Evolutionary conservation across 257 asterid species (phyloP), one percentile per base, ranked within the genome.

Genomic region (Ophiorrhiza pumila): DNA sequence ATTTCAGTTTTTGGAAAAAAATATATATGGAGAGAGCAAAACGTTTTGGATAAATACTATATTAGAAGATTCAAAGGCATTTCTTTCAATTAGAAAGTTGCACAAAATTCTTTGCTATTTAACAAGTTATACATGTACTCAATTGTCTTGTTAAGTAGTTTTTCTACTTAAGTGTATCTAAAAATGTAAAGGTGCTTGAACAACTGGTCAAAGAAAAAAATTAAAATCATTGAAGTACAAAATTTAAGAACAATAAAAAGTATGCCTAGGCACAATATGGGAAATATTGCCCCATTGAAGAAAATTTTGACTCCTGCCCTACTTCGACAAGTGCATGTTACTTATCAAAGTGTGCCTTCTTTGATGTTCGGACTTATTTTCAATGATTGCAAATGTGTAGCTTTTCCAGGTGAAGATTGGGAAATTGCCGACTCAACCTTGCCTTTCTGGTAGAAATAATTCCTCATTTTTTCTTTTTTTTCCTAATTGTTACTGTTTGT

Each of bases 351-450:
- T n/a, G n/a, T n/a, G n/a, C n/a, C 4, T 37, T n/a, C 15, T 4
- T 46, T 55, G 27, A 65, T 56, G 60, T 13, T 65, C 60, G 34
- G 2, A 66, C 22, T 65, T 42, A 34, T 15, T 43, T 53, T 47
- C 53, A 41, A 57, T 82, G 62, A 65, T 78, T 86, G 83, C 92
- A 92, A 96, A 68, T 90, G 96, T 72, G 87, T 81, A 67, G 80
- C 89, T 76, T 92, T 87, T 87, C 90, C 91, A 79, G 81, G 94
- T 79, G 96, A 85, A 69, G 96, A 87, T 72, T 92, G 98, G 96
- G 96, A 90, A 73, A 89, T 92, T 60, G 98, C 88, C 3, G 96
- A 90, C 81, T 90, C 93, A 69, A 92, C 98, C 66, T 81, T 92
- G 83, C 98, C 84, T 75, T 92, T 90, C 80, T 92, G 98, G 98